Evolutionary conservation across 805 yeast species (phyloP).

Genomic region (Lipomyces oligophaga): DNA sequence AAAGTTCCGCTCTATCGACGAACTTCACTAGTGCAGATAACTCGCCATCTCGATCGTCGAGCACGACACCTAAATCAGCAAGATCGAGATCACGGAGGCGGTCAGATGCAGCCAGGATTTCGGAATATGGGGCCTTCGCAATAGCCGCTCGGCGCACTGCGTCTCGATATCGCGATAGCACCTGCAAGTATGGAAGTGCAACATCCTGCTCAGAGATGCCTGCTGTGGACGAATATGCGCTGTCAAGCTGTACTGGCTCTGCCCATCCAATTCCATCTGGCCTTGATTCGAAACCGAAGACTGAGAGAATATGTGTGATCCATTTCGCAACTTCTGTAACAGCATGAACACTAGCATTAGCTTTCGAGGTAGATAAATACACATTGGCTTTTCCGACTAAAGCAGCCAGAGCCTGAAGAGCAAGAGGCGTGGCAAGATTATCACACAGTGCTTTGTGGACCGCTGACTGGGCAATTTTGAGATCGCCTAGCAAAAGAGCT

Average conservation of each 20-base stretch:
- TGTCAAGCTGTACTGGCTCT: background rate
- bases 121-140: slow-evolving; percentile 48
- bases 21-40: slow-evolving; percentile 81
- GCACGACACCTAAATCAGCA: slow-evolving; percentile 69
- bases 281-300: slow-evolving; percentile 60
- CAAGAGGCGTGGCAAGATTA: slow-evolving; percentile 76
- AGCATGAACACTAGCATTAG: slow-evolving; percentile 46
- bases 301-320: slow-evolving; percentile 63
- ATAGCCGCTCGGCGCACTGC: slow-evolving; percentile 72
- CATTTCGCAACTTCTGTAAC: slow-evolving; percentile 60
- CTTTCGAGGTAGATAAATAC: slow-evolving; percentile 56
- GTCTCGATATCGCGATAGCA: slow-evolving; percentile 77
- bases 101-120: slow-evolving; percentile 69
- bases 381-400: slow-evolving; percentile 68
- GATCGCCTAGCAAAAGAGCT: slow-evolving; percentile 27
- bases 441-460: slow-evolving; percentile 84
- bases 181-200: slow-evolving; percentile 75
- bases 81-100: slow-evolving; percentile 66
- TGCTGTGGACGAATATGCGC: slow-evolving; percentile 1
- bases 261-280: slow-evolving; percentile 74
- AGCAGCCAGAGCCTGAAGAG: slow-evolving; percentile 59
- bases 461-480: slow-evolving; percentile 50
- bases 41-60: slow-evolving; percentile 71
- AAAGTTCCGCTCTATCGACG: slow-evolving; percentile 66
- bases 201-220: slow-evolving; percentile 53